Percentiles rank a stretch among this genome's conserved stretches.
These are phyloP conservation scores for Hirsutella rhossiliensis DNA, from an alignment of 2,329 filamentous ascomycete species.

Conservation along the genomic window DNA sequence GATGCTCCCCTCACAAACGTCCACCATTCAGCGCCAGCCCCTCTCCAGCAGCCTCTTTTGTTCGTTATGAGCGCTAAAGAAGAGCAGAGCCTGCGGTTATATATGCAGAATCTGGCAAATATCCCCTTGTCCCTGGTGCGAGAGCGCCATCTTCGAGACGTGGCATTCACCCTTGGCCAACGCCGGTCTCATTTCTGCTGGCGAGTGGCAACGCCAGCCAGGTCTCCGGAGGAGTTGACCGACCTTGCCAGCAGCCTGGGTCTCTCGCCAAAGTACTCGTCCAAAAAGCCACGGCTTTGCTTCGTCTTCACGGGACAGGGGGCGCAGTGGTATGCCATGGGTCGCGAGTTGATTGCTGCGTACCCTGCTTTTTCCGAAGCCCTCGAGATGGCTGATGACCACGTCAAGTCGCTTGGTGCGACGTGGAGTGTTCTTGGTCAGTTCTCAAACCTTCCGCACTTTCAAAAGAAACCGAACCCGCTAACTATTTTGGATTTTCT, in stretches of 20 bases:
- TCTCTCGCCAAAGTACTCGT: not conserved
- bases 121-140: not conserved
- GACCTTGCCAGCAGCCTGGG: not conserved
- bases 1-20: not conserved
- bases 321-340: slow-evolving; percentile 14
- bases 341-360: not conserved
- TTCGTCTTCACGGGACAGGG: slow-evolving; percentile 22
- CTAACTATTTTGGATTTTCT: not conserved
- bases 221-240: not conserved
- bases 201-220: not conserved
- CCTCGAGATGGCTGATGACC: not conserved
- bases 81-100: not conserved
- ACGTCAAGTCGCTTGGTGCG: not conserved
- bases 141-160: not conserved
- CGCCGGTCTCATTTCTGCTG: not conserved
- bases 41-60: not conserved
- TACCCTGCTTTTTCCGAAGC: not conserved
- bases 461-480: no score
- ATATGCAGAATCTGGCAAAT: not conserved
- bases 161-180: not conserved
- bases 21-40: not conserved
- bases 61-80: not conserved
- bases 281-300: slow-evolving; percentile 5
- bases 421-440: not conserved
- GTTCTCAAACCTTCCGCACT: not conserved